These are phyloP conservation scores for Phytophthora pini DNA, from an alignment of 352 stramenopile genomes.

Conservation along the genomic window DNA sequence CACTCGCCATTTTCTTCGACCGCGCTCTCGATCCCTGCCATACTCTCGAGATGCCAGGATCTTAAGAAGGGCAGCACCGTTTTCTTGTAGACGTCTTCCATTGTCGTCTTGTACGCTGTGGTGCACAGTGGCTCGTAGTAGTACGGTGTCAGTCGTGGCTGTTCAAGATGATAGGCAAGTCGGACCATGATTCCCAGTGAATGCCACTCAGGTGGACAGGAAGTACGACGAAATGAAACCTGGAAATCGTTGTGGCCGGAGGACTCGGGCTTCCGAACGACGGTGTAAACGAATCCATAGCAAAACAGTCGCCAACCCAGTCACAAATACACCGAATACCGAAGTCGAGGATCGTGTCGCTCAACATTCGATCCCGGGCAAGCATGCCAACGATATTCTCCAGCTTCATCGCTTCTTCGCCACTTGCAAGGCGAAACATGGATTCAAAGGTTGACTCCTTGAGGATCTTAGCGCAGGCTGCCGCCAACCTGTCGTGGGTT, in stretches of 20 bases:
- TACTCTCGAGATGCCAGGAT: background rate
- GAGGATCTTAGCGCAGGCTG: background rate
- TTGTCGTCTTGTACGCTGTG: background rate
- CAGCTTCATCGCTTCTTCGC: background rate
- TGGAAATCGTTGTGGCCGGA: no score
- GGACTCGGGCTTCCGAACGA: no score
- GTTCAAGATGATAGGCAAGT: background rate
- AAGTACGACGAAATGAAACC: no score
- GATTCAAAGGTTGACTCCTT: background rate
- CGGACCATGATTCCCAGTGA: background rate
- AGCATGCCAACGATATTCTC: conserved; percentile 1
- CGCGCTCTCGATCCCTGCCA: background rate
- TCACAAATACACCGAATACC: conserved; percentile 8
- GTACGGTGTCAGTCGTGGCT: background rate
- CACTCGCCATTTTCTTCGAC: background rate
- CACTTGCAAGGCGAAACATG: background rate
- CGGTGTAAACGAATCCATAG: no score
- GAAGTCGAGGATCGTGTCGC: conserved; percentile 2
- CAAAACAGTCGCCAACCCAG: background rate
- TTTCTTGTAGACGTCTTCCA: conserved; percentile 3
- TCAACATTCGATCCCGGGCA: conserved; percentile 6
- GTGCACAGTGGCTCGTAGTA: conserved; percentile 14
- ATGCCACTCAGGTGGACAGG: no score
- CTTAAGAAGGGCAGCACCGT: background rate
- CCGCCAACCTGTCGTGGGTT: background rate